phyloP scores from a whole-genome alignment of 371 early-diverging fungal species.

The Mortierella polycephala region DNA sequence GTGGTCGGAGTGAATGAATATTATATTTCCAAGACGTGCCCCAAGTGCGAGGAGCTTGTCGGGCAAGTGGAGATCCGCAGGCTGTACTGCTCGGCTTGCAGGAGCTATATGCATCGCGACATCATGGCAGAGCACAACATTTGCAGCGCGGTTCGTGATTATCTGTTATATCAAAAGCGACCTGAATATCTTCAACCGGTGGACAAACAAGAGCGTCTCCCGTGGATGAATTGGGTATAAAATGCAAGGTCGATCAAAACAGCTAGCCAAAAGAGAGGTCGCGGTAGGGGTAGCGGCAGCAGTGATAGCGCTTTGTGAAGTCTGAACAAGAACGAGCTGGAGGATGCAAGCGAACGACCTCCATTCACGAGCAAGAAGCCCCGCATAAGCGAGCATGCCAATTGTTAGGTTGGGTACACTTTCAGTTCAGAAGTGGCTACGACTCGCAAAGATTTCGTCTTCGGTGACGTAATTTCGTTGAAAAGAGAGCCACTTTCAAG shows the following conservation, averaged over 20 bases:
- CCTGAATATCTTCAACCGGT: slow-evolving; percentile 20
- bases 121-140: slow-evolving; percentile 31
- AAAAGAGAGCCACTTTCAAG: no score
- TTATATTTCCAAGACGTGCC: slow-evolving; percentile 12
- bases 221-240: slow-evolving; percentile 10
- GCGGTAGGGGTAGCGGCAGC: not conserved
- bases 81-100: slow-evolving; percentile 1
- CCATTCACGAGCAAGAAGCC: no score
- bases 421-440: no score
- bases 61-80: not conserved
- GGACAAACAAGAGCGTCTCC: not conserved
- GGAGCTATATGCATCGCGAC: slow-evolving; percentile 10
- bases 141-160: not conserved
- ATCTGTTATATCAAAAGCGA: slow-evolving; percentile 17
- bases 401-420: no score
- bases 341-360: no score
- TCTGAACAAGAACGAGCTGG: no score
- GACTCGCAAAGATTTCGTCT: no score
- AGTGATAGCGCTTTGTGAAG: not conserved
- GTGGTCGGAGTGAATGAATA: slow-evolving; percentile 7
- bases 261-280: not conserved
- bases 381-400: no score
- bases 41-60: not conserved
- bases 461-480: slow-evolving; percentile 11
- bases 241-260: no score